phyloP scores from a whole-genome alignment of 805 yeast species.

The Candida golubevii region DNA sequence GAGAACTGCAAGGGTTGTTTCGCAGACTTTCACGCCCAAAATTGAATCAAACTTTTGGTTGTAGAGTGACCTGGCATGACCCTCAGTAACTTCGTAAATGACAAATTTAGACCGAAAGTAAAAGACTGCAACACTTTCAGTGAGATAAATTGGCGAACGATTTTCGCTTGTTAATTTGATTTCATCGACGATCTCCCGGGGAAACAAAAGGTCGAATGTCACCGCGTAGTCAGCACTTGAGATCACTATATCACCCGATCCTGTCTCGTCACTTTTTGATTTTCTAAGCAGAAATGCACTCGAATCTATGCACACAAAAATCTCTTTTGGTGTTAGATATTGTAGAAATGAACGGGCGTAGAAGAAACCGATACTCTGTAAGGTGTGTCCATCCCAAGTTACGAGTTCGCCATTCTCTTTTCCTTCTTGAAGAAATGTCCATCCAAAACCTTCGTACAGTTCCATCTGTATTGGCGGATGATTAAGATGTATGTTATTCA shows the following conservation, averaged over 20 bases:
- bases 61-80: background rate
- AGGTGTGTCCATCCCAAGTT: constrained; percentile 5
- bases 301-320: constrained; percentile 4
- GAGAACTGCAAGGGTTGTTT: constrained; percentile 6
- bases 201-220: constrained; percentile 2
- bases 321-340: background rate
- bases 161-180: constrained; percentile 2
- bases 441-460: background rate
- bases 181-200: constrained; percentile 1
- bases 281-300: constrained; percentile 2
- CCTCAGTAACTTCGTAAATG: background rate
- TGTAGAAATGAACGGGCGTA: constrained; percentile 3
- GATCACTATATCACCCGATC: background rate
- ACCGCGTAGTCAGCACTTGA: background rate
- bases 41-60: constrained; percentile 3
- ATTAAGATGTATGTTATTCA: constrained; percentile 4
- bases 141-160: constrained; percentile 2
- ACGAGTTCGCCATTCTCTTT: constrained; percentile 4
- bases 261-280: background rate
- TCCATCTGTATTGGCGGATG: constrained; percentile 3
- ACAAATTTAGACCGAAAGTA: constrained; percentile 2
- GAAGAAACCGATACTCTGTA: constrained; percentile 5
- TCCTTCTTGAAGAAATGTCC: constrained; percentile 5
- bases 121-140: constrained; percentile 1
- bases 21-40: constrained; percentile 1